phyloP scores from a whole-genome alignment of 2,329 filamentous ascomycete genomes.

The Phoma sp. region DNA sequence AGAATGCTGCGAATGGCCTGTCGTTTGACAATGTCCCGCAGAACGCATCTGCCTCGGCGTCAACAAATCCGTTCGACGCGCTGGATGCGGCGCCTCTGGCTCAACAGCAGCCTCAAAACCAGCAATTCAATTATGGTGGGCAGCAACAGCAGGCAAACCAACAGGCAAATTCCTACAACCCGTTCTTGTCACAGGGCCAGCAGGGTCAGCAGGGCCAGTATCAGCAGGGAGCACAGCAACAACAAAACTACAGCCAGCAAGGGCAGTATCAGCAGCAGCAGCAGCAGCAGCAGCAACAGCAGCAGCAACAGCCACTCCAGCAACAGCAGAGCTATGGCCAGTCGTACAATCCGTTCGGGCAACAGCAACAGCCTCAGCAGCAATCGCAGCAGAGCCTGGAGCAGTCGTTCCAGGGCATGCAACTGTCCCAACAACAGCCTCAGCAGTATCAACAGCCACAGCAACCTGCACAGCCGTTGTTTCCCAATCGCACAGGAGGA shows the following conservation, averaged over 20 bases:
- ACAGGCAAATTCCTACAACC: constrained; percentile 65
- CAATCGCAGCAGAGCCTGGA: constrained; percentile 56
- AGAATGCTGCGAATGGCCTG: constrained; percentile 57
- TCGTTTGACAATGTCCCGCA: constrained; percentile 49
- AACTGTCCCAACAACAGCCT: constrained; percentile 57
- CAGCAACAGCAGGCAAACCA: constrained; percentile 34
- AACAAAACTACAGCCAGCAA: constrained; percentile 27
- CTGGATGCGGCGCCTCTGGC: constrained; percentile 43
- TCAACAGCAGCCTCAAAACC: constrained; percentile 44
- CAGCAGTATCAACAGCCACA: constrained; percentile 51
- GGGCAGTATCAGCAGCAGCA: constrained; percentile 18
- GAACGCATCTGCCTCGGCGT: constrained; percentile 31
- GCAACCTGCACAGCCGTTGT: constrained; percentile 57
- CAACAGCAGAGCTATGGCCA: constrained; percentile 14
- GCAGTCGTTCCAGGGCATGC: constrained; percentile 77
- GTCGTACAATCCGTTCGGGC: constrained; percentile 24
- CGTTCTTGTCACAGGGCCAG: constrained; percentile 63
- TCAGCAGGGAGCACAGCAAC: constrained; percentile 28
- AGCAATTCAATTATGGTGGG: constrained; percentile 33
- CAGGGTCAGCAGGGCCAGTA: constrained; percentile 39
- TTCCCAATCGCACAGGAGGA: constrained; percentile 78
- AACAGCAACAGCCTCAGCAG: constrained; percentile 25
- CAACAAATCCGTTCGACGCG: constrained; percentile 54
- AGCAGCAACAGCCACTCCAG: constrained; percentile 6
- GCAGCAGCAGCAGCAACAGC: constrained; percentile 22